Evolutionary conservation across 106 monocot species (phyloP).

Genomic region (Allium sativum): DNA sequence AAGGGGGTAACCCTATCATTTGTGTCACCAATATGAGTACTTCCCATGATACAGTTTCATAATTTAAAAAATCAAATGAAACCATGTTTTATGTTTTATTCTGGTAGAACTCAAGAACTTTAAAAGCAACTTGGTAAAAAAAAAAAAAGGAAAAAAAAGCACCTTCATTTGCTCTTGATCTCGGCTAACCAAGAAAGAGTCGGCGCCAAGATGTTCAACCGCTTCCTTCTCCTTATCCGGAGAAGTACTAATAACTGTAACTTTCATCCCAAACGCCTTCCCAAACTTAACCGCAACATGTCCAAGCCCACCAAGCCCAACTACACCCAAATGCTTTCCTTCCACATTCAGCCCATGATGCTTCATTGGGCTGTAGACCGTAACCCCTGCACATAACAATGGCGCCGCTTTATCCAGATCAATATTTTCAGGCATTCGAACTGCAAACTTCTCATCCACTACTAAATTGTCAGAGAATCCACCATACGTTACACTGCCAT

Average conservation of each 20-base stretch:
- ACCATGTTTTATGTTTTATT: too few relatives aligned
- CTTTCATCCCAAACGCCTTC: constrained; percentile 73
- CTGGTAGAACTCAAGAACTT: too few relatives aligned
- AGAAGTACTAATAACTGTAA: constrained; percentile 65
- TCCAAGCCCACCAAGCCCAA: constrained; percentile 67
- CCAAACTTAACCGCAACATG: constrained; percentile 78
- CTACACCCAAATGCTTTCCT: constrained; percentile 65
- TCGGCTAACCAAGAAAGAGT: not conserved
- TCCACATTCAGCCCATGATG: constrained; percentile 29
- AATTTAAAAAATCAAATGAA: too few relatives aligned
- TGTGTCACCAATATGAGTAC: too few relatives aligned
- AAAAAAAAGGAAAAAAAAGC: too few relatives aligned
- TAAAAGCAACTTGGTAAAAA: too few relatives aligned
- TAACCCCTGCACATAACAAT: constrained; percentile 66
- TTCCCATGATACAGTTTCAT: too few relatives aligned
- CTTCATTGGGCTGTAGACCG: constrained; percentile 75
- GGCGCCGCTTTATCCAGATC: constrained; percentile 61
- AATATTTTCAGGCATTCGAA: constrained; percentile 44
- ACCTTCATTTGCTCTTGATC: constrained; percentile 5
- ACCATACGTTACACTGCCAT: constrained; percentile 40
- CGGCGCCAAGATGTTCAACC: constrained; percentile 41
- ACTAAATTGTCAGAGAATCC: constrained; percentile 53
- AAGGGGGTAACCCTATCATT: too few relatives aligned
- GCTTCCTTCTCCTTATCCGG: constrained; percentile 51
- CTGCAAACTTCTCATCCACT: constrained; percentile 43